Percentiles rank a stretch among this genome's conserved stretches.
Evolutionary conservation across 2,329 filamentous ascomycete genomes (phyloP).

Genomic region (Monosporascus sp.): DNA sequence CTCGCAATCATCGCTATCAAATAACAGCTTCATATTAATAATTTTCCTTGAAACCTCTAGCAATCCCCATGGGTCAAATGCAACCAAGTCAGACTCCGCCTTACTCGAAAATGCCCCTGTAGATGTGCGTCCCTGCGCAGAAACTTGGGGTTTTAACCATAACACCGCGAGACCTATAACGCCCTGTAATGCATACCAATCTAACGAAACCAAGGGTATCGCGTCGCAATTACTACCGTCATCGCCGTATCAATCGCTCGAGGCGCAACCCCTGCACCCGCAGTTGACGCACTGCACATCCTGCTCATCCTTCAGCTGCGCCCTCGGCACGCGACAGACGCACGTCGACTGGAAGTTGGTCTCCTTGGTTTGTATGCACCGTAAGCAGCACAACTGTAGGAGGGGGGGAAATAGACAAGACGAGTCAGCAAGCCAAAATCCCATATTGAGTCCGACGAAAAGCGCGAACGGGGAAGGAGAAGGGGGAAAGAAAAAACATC

Average conservation of each 20-base stretch:
- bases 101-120: too few species aligned
- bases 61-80: too few species aligned
- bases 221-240: not conserved
- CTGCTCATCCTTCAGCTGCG: conserved; percentile 83
- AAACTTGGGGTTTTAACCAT: not conserved
- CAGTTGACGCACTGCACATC: conserved; percentile 92
- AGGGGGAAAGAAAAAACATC: not conserved
- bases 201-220: not conserved
- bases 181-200: not conserved
- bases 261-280: conserved; percentile 86
- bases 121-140: too few species aligned
- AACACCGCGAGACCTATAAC: not conserved
- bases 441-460: too few species aligned
- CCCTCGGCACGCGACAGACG: conserved; percentile 89
- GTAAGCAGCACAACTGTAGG: conserved; percentile 76
- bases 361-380: conserved; percentile 99
- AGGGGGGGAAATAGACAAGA: not conserved
- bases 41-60: too few species aligned
- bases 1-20: too few species aligned
- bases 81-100: too few species aligned
- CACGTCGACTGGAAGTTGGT: conserved; percentile 98
- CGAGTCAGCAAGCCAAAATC: not conserved
- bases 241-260: conserved; percentile 57
- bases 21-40: too few species aligned
- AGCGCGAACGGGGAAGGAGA: not conserved